Conservation (phyloP, 768 basidiomycete species). For the Hygrocybe punicea region DNA sequence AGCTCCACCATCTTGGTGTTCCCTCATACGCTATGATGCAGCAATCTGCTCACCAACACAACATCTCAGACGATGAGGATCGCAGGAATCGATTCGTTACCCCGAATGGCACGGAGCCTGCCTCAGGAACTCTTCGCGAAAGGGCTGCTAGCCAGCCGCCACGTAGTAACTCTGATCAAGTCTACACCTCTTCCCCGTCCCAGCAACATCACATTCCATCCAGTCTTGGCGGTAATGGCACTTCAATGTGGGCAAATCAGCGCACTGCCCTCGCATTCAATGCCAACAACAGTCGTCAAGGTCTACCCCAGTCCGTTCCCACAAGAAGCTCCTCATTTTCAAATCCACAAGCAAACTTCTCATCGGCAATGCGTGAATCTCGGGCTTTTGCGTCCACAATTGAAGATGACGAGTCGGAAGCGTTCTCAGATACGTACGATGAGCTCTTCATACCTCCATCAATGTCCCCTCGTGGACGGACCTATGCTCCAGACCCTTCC, state of each 20-base stretch:
- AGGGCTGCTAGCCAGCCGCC: slow-evolving; percentile 72
- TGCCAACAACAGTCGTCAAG: slow-evolving; percentile 27
- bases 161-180: slow-evolving; percentile 42
- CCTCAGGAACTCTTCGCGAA: slow-evolving; percentile 49
- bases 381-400: slow-evolving; percentile 69
- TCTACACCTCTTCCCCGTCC: slow-evolving; percentile 50
- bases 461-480: slow-evolving; percentile 49
- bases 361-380: slow-evolving; percentile 61
- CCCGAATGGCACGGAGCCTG: slow-evolving; percentile 44
- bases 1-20: slow-evolving; percentile 19
- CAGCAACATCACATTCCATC: slow-evolving; percentile 51
- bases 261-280: slow-evolving; percentile 43
- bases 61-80: slow-evolving; percentile 37
- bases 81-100: slow-evolving; percentile 58
- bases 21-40: slow-evolving; percentile 26
- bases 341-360: slow-evolving; percentile 52
- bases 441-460: slow-evolving; percentile 50
- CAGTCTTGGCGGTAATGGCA: slow-evolving; percentile 41
- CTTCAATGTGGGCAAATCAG: slow-evolving; percentile 42
- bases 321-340: slow-evolving; percentile 71
- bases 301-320: slow-evolving; percentile 48
- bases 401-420: slow-evolving; percentile 77
- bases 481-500: slow-evolving; percentile 58
- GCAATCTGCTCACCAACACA: slow-evolving; percentile 25
- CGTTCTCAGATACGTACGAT: slow-evolving; percentile 59